Base-by-base conservation (phyloP, 169 alveolate genomes). In the Neospora caninum region DNA sequence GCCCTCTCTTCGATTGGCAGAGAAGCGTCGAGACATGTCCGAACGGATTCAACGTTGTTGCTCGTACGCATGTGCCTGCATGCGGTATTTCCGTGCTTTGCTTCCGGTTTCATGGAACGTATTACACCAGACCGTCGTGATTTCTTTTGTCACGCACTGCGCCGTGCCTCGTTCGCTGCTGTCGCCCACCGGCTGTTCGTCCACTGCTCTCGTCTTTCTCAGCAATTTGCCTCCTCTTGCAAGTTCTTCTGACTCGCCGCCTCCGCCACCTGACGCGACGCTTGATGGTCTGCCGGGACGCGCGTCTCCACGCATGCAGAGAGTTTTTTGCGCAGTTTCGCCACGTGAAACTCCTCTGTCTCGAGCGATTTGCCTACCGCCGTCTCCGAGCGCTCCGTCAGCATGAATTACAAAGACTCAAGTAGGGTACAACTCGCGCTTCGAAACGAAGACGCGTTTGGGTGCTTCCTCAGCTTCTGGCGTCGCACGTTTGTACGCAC, bases 231-330 rank as follows among this genome's bases (percentile, higher is more conserved):
- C 91, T 92, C 82, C 64, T 82, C 31, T 43, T 82, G n/a, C 95
- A 92, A 39, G 16, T 82, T 41, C 92, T 53, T 20, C 70, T 92
- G 31, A 88, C 91, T 16, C 53, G 39, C 31, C 73, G 86, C 29
- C 42, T 92, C 34, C 89, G 95, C 45, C 95, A 80, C 42, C 78
- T 92, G 78, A 45, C 83, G 45, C 83, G 88, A 45, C 86, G 95
- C 41, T 7, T 92, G 84, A 92, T 92, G 95, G 36, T 53, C 88
- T 92, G 86, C 49, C 41, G 95, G 36, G 95, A 92, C 88, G 70
- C 86, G 86, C 95, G 95, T 34, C 84, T 92, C 31, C 91, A 91
- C 27, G 91, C 92, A 22, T 92, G 95, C 92, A 38, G 88, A 25
- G 95, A 92, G 88, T 45, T 80, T 53, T 64, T 92, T 70, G 91